Evolutionary conservation across 805 yeast species (phyloP).

Genomic region (Scheffersomyces amazonensis): DNA sequence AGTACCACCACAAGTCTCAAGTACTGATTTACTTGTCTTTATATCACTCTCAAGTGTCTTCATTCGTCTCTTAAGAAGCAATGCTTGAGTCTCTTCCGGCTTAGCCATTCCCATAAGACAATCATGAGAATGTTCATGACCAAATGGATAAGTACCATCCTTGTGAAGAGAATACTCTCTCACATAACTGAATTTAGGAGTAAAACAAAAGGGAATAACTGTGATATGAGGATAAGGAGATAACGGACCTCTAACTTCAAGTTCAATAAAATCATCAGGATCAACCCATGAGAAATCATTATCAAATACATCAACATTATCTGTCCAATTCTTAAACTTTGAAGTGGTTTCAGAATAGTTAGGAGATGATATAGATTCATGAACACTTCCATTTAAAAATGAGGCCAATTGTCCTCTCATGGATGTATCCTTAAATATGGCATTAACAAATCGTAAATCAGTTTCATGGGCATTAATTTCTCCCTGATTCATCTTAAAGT

Average conservation of each 20-base stretch:
- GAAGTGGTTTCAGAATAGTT: neutral
- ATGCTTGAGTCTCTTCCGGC: slow-evolving; percentile 55
- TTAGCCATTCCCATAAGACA: slow-evolving; percentile 56
- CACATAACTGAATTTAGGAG: slow-evolving; percentile 62
- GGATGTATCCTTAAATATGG: slow-evolving; percentile 58
- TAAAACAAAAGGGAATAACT: slow-evolving; percentile 44
- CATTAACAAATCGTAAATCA: slow-evolving; percentile 66
- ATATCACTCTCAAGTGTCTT: slow-evolving; percentile 24
- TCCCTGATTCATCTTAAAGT: slow-evolving; percentile 61
- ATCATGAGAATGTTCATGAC: slow-evolving; percentile 58
- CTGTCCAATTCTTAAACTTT: slow-evolving; percentile 18
- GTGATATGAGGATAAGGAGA: slow-evolving; percentile 41
- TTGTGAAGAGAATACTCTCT: slow-evolving; percentile 47
- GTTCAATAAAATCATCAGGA: slow-evolving; percentile 69
- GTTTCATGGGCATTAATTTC: slow-evolving; percentile 67
- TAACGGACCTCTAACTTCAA: slow-evolving; percentile 48
- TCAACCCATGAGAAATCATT: slow-evolving; percentile 62
- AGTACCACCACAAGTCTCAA: slow-evolving; percentile 15
- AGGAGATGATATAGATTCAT: slow-evolving; percentile 3
- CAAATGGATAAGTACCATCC: slow-evolving; percentile 55
- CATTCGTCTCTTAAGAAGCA: slow-evolving; percentile 30
- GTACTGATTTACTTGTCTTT: slow-evolving; percentile 17
- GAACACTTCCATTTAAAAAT: slow-evolving; percentile 10
- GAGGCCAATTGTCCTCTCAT: slow-evolving; percentile 22
- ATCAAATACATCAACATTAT: slow-evolving; percentile 21